A percentile compares a stretch with the other conserved stretches of the same genome.
These are phyloP conservation scores for Neurospora sp. DNA, from an alignment of 495 filamentous ascomycete species.

Conservation along the genomic window DNA sequence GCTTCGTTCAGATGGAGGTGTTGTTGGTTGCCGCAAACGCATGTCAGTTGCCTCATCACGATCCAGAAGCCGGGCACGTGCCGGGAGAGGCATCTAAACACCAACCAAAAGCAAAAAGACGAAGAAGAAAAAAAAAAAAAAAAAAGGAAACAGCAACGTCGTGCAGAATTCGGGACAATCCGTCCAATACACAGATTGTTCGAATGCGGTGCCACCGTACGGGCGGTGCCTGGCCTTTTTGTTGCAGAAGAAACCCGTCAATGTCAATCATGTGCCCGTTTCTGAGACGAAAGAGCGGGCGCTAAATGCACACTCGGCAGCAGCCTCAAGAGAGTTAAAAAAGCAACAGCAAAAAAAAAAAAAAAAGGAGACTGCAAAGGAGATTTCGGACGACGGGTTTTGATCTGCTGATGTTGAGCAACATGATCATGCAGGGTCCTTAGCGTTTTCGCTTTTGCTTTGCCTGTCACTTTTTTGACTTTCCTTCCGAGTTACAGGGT, in stretches of 20 bases:
- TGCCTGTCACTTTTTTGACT: background rate
- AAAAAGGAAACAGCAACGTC: background rate
- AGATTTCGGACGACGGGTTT: background rate
- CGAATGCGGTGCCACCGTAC: background rate
- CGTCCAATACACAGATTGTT: background rate
- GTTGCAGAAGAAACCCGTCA: background rate
- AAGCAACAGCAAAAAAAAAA: background rate
- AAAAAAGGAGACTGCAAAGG: background rate
- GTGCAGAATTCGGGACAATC: background rate
- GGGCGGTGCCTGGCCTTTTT: background rate
- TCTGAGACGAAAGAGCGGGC: background rate
- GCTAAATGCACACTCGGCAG: background rate
- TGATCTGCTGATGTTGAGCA: background rate
- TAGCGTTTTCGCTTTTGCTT: background rate
- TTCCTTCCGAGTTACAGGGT: background rate
- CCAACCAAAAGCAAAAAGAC: background rate
- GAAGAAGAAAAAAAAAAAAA: background rate
- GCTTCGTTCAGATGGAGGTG: background rate
- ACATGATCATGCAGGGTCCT: background rate
- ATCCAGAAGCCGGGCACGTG: background rate
- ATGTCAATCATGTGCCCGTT: background rate
- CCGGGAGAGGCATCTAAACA: background rate
- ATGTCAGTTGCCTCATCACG: background rate
- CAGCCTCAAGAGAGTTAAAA: background rate
- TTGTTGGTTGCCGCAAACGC: background rate